Percentiles rank a stretch among this genome's conserved stretches.
phyloP scores from a whole-genome alignment of 176 grass and related monocot genomes.

The Musa beccarii region DNA sequence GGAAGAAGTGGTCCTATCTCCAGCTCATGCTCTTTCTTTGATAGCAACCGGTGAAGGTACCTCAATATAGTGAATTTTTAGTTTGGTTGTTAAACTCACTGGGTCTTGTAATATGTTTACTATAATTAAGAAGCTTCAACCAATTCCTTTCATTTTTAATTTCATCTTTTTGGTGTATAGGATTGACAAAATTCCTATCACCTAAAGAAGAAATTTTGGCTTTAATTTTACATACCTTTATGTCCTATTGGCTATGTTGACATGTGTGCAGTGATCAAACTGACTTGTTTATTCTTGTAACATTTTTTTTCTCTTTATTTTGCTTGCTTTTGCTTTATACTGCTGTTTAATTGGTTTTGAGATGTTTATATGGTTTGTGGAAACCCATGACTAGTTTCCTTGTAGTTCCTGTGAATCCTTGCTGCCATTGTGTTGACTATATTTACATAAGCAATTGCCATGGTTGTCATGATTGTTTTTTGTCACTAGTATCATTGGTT shows the following conservation, averaged over 20 bases:
- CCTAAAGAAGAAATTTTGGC: background rate
- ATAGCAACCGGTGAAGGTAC: constrained; percentile 99
- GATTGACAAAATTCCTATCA: background rate
- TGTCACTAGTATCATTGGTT: background rate
- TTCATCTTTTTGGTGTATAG: no score
- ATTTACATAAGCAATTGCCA: background rate
- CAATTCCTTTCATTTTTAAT: background rate
- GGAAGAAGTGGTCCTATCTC: constrained; percentile 97
- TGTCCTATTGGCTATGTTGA: background rate
- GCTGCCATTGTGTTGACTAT: background rate
- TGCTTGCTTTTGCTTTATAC: background rate
- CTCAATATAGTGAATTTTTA: constrained; percentile 2
- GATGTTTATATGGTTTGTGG: background rate
- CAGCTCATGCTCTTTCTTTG: constrained; percentile 94
- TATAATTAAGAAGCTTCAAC: background rate
- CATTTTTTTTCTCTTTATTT: background rate
- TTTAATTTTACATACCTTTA: background rate
- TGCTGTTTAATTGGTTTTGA: background rate
- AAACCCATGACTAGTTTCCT: background rate
- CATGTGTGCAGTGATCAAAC: background rate
- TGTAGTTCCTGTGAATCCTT: background rate
- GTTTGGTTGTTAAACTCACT: background rate
- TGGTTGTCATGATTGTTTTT: background rate
- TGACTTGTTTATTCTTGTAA: background rate
- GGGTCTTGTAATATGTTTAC: background rate